These are phyloP conservation scores for Orbilia blumenaviensis DNA, from an alignment of 2,329 filamentous ascomycete genomes.

Conservation along the genomic window DNA sequence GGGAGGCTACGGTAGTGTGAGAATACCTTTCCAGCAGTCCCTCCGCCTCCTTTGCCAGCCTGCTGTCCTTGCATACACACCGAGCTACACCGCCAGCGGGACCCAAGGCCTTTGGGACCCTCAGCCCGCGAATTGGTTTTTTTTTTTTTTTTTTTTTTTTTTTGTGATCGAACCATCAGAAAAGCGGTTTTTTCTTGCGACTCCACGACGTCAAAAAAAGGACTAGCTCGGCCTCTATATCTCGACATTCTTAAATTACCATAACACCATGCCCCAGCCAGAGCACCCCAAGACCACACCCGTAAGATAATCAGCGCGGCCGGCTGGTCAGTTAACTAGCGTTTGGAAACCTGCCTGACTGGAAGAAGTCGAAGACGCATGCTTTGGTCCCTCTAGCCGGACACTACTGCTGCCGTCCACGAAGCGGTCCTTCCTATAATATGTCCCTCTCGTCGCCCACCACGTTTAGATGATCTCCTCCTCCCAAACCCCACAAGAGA, in stretches of 20 bases:
- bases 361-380: conserved; percentile 41
- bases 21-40: neutral
- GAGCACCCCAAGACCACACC: conserved; percentile 46
- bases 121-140: conserved; percentile 6
- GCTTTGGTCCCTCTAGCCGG: conserved; percentile 5
- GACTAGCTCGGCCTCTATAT: conserved; percentile 46
- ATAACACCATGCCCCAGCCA: conserved; percentile 47
- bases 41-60: conserved; percentile 49
- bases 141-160: conserved; percentile 20
- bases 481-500: conserved; percentile 45
- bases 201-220: conserved; percentile 42
- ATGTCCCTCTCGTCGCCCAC: conserved; percentile 53
- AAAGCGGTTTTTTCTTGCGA: conserved; percentile 18
- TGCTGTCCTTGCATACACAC: conserved; percentile 43
- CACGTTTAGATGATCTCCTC: conserved; percentile 52
- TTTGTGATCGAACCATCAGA: conserved; percentile 35
- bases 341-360: conserved; percentile 51
- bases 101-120: conserved; percentile 1
- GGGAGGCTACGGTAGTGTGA: conserved; percentile 2
- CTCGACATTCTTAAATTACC: conserved; percentile 53
- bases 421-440: conserved; percentile 38
- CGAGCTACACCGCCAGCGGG: conserved; percentile 7
- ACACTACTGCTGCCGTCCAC: conserved; percentile 16
- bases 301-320: conserved; percentile 51
- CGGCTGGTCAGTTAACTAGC: conserved; percentile 35